Evolutionary conservation across 176 grass and related monocot genomes (phyloP), one percentile per base, ranked within the genome.

Genomic region (Tuctoria greenei): DNA sequence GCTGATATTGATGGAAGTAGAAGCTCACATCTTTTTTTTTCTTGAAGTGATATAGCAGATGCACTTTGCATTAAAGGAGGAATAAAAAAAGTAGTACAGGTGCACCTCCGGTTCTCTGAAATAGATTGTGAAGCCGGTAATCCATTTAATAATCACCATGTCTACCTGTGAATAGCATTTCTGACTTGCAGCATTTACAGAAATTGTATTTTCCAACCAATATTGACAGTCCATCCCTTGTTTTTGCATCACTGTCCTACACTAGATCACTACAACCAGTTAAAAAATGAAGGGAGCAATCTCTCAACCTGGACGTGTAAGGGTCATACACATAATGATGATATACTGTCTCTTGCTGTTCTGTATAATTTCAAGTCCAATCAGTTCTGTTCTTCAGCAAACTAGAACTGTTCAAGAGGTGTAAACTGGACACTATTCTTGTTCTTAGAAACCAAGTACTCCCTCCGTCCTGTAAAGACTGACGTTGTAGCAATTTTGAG

Each of bases 381-480:
- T 55, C 36, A 52, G 28, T 37, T 51, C 5, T 58, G 49, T 74
- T 78, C 55, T 80, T 66, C 39, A 31, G 38, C 16, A 71, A 74
- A 56, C 56, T 88, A 79, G 16, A 64, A 40, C 85, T 76, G 77
- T 56, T 90, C 80, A 43, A 99, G 93, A 6, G 85, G 95, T 31
- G 85, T 94, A 71, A 99, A 99, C 10, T 88, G 82, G 35, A 90
- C 26, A 52, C 20, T 66, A 34, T 61, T 56, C 60, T 72, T 95
- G 71, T 81, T 99, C 81, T 83, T 99, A 0, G 91, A 92, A 85
- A 89, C 89, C 71, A n/a, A n/a, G n/a, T n/a, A n/a, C n/a, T n/a
- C n/a, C n/a, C n/a, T n/a, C n/a, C n/a, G n/a, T n/a, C n/a, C n/a
- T n/a, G n/a, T n/a, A n/a, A n/a, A n/a, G n/a, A n/a, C n/a, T n/a